Conservation (phyloP, 2,329 filamentous ascomycete genomes). For the Dactylellina leptospora region DNA sequence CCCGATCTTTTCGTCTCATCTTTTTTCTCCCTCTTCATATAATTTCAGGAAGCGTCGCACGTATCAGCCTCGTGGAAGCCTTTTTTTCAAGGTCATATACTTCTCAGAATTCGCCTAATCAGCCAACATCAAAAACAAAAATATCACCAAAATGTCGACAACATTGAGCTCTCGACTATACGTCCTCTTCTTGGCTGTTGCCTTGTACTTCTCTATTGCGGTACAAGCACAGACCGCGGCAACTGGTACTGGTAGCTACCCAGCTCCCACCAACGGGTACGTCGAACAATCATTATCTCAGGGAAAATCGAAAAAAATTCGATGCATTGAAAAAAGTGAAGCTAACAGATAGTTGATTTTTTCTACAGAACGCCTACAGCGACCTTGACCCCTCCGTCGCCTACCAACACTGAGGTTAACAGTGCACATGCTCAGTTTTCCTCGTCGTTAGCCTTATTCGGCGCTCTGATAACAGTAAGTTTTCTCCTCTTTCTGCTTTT, state of each 20-base stretch:
- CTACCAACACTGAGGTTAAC: conserved; percentile 46
- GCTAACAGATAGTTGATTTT: conserved; percentile 26
- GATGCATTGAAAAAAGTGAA: conserved; percentile 19
- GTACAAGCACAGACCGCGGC: conserved; percentile 45
- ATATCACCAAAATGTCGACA: conserved; percentile 34
- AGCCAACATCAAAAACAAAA: not conserved
- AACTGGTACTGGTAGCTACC: conserved; percentile 29
- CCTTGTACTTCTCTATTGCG: conserved; percentile 45
- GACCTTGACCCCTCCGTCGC: conserved; percentile 40
- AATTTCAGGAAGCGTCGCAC: not conserved
- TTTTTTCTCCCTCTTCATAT: conserved; percentile 1
- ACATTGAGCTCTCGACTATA: conserved; percentile 37
- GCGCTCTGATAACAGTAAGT: conserved; percentile 53
- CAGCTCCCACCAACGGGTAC: conserved; percentile 45
- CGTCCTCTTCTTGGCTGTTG: conserved; percentile 41
- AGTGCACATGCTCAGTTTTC: conserved; percentile 45
- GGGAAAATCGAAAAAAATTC: not conserved
- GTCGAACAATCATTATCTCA: conserved; percentile 4
- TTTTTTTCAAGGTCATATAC: not conserved
- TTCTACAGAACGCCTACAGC: conserved; percentile 44
- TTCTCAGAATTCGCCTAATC: not conserved
- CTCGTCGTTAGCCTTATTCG: conserved; percentile 49
- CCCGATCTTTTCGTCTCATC: conserved; percentile 32
- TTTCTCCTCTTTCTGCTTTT: not conserved
- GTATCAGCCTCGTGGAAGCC: conserved; percentile 15